Evolutionary conservation across 768 basidiomycete genomes (phyloP).

Genomic region (Astraeus odoratus): DNA sequence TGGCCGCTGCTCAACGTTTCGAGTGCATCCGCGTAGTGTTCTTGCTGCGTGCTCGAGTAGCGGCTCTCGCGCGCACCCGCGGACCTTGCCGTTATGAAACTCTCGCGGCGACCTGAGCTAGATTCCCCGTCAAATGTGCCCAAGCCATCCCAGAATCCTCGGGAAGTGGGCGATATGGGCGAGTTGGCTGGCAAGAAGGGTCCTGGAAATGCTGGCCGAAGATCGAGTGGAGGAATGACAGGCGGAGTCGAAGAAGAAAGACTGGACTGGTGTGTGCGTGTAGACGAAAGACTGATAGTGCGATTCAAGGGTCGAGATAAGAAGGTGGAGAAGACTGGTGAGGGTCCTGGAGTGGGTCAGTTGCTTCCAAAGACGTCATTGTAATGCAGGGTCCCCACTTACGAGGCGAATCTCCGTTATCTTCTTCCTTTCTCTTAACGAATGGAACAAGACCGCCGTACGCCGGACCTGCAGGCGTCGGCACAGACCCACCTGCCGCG

Average conservation of each 20-base stretch:
- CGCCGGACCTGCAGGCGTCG: conserved; percentile 23
- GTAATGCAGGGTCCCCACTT: conserved; percentile 19
- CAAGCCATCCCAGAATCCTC: conserved; percentile 16
- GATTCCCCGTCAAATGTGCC: conserved; percentile 31
- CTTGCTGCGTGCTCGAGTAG: conserved; percentile 23
- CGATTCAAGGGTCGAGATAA: conserved; percentile 60
- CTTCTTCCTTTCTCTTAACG: conserved; percentile 22
- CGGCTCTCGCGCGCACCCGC: conserved; percentile 23
- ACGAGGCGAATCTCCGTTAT: conserved; percentile 33
- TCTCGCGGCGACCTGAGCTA: conserved; percentile 47
- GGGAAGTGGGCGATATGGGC: conserved; percentile 20
- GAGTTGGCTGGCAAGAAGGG: conserved; percentile 23
- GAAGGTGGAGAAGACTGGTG: conserved; percentile 48
- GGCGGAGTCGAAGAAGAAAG: conserved; percentile 35
- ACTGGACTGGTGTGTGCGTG: conserved; percentile 47
- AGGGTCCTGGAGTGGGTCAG: conserved; percentile 33
- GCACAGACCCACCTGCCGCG: conserved; percentile 22
- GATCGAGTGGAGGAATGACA: conserved; percentile 52
- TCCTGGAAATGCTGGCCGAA: conserved; percentile 46
- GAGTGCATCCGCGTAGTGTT: conserved; percentile 20
- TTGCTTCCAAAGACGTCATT: background rate
- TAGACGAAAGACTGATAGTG: conserved; percentile 57
- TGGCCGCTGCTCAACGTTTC: conserved; percentile 1
- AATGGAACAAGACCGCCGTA: conserved; percentile 17
- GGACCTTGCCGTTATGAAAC: conserved; percentile 46